phyloP scores from a whole-genome alignment of 139 green algal genomes.

The Pleodorina starrii region DNA sequence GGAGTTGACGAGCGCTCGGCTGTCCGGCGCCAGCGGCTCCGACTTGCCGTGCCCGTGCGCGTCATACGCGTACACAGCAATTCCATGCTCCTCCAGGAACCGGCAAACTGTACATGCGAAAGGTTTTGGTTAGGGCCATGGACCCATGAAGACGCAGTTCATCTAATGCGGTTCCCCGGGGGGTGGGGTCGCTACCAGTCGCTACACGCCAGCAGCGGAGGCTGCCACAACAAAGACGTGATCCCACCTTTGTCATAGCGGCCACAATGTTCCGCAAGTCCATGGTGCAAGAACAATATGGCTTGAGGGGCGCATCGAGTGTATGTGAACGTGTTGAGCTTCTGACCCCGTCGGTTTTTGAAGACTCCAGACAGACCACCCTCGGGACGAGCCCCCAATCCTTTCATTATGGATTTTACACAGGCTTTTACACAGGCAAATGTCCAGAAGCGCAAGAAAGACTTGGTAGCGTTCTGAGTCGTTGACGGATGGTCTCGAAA shows the following conservation, averaged over 20 bases:
- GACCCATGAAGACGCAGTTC: not conserved
- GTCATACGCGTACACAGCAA: constrained; percentile 64
- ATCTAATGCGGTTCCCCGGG: too few species aligned
- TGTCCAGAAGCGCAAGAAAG: too few species aligned
- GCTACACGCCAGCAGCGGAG: too few species aligned
- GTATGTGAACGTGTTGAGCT: not conserved
- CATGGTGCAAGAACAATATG: constrained; percentile 73
- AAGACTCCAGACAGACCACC: not conserved
- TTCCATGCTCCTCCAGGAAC: constrained; percentile 48
- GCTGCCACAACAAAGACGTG: too few species aligned
- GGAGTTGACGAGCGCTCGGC: constrained; percentile 33
- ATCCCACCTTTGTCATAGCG: constrained; percentile 66
- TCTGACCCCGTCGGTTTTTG: constrained; percentile 3
- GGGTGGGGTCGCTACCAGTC: too few species aligned
- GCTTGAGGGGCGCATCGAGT: not conserved
- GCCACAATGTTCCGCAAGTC: constrained; percentile 70
- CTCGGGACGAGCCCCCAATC: not conserved
- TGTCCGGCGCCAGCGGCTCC: constrained; percentile 34
- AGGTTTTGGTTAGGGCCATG: too few species aligned
- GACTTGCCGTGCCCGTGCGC: constrained; percentile 63
- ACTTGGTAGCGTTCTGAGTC: too few species aligned
- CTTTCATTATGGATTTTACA: too few species aligned
- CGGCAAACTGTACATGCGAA: constrained; percentile 49
- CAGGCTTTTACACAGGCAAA: too few species aligned
- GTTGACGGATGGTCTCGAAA: too few species aligned